Evolutionary conservation across 2,329 filamentous ascomycete species (phyloP), one percentile per base, ranked within the genome.

Genomic region (Dothideomycetes sp.): DNA sequence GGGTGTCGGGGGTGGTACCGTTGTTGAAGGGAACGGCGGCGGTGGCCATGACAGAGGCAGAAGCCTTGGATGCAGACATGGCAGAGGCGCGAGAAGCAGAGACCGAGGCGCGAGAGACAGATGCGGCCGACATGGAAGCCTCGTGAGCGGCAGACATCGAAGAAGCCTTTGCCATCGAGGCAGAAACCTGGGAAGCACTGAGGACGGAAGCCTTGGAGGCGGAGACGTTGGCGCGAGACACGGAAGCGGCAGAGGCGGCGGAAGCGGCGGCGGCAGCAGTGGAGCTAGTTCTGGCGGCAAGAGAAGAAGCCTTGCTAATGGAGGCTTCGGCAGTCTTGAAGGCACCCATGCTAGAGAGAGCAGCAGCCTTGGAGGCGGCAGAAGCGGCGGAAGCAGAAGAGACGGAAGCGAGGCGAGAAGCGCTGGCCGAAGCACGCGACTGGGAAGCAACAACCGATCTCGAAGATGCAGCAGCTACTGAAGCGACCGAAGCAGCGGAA

Each of bases 331-430:
- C n/a, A n/a, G n/a, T n/a, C n/a, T n/a, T n/a, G n/a, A n/a, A n/a
- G n/a, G n/a, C n/a, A n/a, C n/a, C n/a, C n/a, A n/a, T n/a, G 10
- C 29, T 22, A 9, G 37, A 24, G 12, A 11, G 7, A 11, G 22
- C 22, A 24, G 22, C 7, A 7, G 22, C 22, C 7, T 7, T 11
- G 12, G 22, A 40, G 22, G 22, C 29, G 23, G 30, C 37, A 7
- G 37, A 41, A 8, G 16, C 30, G n/a, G 23, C 23, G 17, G 37
- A 41, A 2, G 5, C 10, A 10, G 36, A 32, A 4, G 28, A 32
- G 22, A 40, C 27, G 29, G 29, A 32, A 40, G 37, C 37, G 7
- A 41, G 37, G 33, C 37, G 33, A 19, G 37, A 16, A 19, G 37
- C 33, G 18, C 29, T 33, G 17, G 37, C 37, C 12, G 24, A 13